Percentiles rank a stretch among this genome's conserved stretches.
These are phyloP conservation scores for Phytophthora citricola DNA, from an alignment of 352 stramenopile genomes.

Conservation along the genomic window DNA sequence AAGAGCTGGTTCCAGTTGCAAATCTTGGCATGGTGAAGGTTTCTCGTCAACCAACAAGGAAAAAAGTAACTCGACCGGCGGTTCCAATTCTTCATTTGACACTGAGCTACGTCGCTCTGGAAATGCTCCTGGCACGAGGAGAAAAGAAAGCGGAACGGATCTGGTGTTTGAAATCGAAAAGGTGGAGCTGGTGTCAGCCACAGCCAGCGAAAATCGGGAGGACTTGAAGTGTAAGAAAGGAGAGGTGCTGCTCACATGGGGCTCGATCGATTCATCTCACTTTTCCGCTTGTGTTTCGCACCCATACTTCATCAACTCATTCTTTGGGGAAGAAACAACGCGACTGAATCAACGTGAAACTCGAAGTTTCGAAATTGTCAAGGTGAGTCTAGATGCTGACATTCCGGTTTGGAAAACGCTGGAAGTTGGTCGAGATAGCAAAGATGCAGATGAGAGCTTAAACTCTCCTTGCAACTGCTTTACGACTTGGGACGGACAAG, in stretches of 20 bases:
- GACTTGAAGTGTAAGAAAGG: slow-evolving; percentile 43
- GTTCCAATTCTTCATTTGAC: slow-evolving; percentile 61
- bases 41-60: slow-evolving; percentile 43
- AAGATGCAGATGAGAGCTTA: slow-evolving; percentile 12
- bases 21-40: slow-evolving; percentile 86
- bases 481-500: slow-evolving; percentile 46
- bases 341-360: slow-evolving; percentile 53
- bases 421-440: slow-evolving; percentile 14
- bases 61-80: slow-evolving; percentile 64
- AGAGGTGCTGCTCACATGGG: slow-evolving; percentile 50
- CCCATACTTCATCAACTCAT: slow-evolving; percentile 78
- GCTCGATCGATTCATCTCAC: slow-evolving; percentile 41
- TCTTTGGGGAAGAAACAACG: slow-evolving; percentile 65
- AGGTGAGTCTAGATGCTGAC: slow-evolving; percentile 66
- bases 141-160: slow-evolving; percentile 43
- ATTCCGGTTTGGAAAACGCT: slow-evolving; percentile 76
- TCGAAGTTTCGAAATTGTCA: slow-evolving; percentile 75
- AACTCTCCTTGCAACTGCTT: slow-evolving; percentile 41
- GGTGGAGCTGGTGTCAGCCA: slow-evolving; percentile 54
- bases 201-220: slow-evolving; percentile 29
- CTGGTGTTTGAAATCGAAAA: slow-evolving; percentile 80
- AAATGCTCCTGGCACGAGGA: slow-evolving; percentile 46
- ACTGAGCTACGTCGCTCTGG: slow-evolving; percentile 60
- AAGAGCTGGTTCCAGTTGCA: slow-evolving; percentile 81
- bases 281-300: slow-evolving; percentile 71